Percentiles rank a stretch among this genome's conserved stretches.
These are phyloP conservation scores for Ascochyta koolunga DNA, from an alignment of 2,329 filamentous ascomycete species.

Conservation along the genomic window DNA sequence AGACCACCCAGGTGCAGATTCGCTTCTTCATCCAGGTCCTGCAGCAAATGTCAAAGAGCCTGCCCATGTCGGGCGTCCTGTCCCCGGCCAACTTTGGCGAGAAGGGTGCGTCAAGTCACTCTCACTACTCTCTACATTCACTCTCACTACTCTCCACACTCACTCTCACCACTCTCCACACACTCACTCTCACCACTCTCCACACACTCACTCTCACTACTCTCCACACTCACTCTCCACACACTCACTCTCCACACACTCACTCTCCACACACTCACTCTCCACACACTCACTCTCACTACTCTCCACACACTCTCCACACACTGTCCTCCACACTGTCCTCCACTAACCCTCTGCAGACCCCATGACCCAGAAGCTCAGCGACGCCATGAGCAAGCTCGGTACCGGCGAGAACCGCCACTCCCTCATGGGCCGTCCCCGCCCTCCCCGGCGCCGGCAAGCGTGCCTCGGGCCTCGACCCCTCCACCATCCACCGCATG, in stretches of 20 bases:
- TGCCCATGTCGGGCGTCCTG: conserved; percentile 93
- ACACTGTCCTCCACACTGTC: no score
- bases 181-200: no score
- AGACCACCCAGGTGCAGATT: conserved; percentile 98
- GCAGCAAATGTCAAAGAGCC: conserved; percentile 98
- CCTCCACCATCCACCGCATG: conserved; percentile 96
- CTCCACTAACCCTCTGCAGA: conserved; percentile 63
- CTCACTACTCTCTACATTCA: conserved; percentile 27
- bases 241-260: no score
- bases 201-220: accelerated
- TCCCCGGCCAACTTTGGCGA: conserved; percentile 93
- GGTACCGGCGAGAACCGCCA: conserved; percentile 86
- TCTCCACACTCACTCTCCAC: no score
- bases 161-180: no score
- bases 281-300: accelerated
- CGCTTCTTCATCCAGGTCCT: conserved; percentile 98
- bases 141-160: no score
- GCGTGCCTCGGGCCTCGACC: conserved; percentile 91
- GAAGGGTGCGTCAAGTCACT: no score
- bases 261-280: no score
- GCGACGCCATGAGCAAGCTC: conserved; percentile 94
- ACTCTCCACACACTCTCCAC: no score
- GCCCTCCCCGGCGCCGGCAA: conserved; percentile 73
- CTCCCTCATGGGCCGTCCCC: conserved; percentile 79
- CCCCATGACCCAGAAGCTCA: conserved; percentile 94